Evolutionary conservation across 352 stramenopile genomes (phyloP).

Genomic region (Phytophthora kernoviae): DNA sequence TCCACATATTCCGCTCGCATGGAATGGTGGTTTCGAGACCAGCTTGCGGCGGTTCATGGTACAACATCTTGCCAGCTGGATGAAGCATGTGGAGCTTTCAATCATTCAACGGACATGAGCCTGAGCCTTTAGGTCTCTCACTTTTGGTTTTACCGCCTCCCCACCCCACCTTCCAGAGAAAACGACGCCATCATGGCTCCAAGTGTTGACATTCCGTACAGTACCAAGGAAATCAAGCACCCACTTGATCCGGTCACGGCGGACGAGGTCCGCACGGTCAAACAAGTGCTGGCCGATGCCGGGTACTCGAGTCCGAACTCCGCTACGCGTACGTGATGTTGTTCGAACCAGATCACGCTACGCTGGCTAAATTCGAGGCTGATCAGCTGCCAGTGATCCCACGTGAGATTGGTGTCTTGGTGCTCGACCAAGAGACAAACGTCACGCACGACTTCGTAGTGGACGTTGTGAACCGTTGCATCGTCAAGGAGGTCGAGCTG

Average conservation of each 20-base stretch:
- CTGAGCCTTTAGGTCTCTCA: slow-evolving; percentile 14
- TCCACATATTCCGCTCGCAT: not conserved
- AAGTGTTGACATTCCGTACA: slow-evolving; percentile 21
- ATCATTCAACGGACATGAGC: not conserved
- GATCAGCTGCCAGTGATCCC: slow-evolving; percentile 37
- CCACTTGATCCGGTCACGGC: slow-evolving; percentile 53
- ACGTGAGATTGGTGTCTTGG: slow-evolving; percentile 44
- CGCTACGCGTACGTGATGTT: slow-evolving; percentile 63
- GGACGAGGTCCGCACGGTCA: slow-evolving; percentile 46
- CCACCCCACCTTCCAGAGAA: slow-evolving; percentile 10
- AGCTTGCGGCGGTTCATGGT: slow-evolving; percentile 1
- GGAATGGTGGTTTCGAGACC: not conserved
- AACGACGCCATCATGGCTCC: slow-evolving; percentile 22
- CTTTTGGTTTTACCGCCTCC: slow-evolving; percentile 30
- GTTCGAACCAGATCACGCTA: slow-evolving; percentile 52
- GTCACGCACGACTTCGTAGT: slow-evolving; percentile 44
- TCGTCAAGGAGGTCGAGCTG: slow-evolving; percentile 41
- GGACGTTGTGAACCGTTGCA: slow-evolving; percentile 34
- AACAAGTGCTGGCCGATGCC: slow-evolving; percentile 45
- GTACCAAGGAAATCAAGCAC: slow-evolving; percentile 30
- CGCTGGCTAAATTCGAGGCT: slow-evolving; percentile 41
- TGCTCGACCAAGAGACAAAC: slow-evolving; percentile 47
- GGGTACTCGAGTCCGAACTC: slow-evolving; percentile 38
- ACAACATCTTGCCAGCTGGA: not conserved
- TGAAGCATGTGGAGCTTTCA: not conserved